phyloP scores from a whole-genome alignment of 2,329 filamentous ascomycete species.

The Aspergillaceae sp. region DNA sequence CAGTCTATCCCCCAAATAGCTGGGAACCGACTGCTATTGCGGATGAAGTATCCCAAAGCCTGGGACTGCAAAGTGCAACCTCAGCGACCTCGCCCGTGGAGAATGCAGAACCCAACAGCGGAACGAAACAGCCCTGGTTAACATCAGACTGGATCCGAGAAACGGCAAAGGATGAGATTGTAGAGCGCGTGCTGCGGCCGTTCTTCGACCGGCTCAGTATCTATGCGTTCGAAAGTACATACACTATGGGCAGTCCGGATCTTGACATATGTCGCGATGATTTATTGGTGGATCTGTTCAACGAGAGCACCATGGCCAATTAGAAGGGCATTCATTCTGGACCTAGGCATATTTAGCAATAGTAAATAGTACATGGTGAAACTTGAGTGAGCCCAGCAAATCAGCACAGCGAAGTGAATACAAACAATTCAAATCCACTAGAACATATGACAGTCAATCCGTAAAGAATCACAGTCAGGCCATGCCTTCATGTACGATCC shows the following conservation, averaged over 20 bases:
- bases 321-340: slow-evolving; percentile 10
- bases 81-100: slow-evolving; percentile 20
- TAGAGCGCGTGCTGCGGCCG: slow-evolving; percentile 69
- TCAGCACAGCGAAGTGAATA: too few species aligned
- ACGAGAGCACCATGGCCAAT: slow-evolving; percentile 55
- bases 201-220: slow-evolving; percentile 92
- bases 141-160: slow-evolving; percentile 43
- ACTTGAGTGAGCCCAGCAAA: too few species aligned
- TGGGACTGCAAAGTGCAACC: slow-evolving; percentile 44
- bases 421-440: too few species aligned
- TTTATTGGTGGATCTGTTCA: slow-evolving; percentile 67
- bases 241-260: slow-evolving; percentile 69
- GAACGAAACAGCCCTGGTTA: slow-evolving; percentile 34
- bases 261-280: slow-evolving; percentile 53
- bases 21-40: slow-evolving; percentile 67
- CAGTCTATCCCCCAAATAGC: slow-evolving; percentile 69
- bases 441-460: too few species aligned
- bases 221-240: slow-evolving; percentile 84
- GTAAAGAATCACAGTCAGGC: too few species aligned
- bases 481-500: too few species aligned
- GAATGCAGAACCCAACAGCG: slow-evolving; percentile 20
- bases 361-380: too few species aligned
- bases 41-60: slow-evolving; percentile 72
- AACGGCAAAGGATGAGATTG: slow-evolving; percentile 52
- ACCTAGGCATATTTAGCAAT: too few species aligned